Conservation (phyloP, 495 filamentous ascomycete species). For the Delitschia confertaspora region DNA sequence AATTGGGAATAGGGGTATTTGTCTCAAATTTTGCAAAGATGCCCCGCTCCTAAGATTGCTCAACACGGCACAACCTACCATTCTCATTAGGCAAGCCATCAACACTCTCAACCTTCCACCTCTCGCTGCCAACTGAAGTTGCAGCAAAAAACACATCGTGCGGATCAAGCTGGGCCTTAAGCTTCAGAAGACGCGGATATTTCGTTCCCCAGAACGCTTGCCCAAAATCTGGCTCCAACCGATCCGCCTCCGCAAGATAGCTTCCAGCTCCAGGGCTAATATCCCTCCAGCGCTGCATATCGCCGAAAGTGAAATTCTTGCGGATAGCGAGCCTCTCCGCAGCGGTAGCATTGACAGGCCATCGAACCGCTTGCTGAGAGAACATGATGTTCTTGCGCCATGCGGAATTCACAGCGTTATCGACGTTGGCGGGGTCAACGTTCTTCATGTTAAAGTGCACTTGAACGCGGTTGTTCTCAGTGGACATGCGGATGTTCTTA, state of each 20-base stretch:
- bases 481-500: slow-evolving; percentile 11
- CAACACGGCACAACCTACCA: slow-evolving; percentile 19
- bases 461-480: slow-evolving; percentile 18
- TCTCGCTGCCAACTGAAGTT: slow-evolving; percentile 20
- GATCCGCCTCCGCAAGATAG: slow-evolving; percentile 24
- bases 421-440: slow-evolving; percentile 16
- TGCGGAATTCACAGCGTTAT: slow-evolving; percentile 26
- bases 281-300: slow-evolving; percentile 22
- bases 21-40: no score
- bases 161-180: slow-evolving; percentile 18
- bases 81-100: slow-evolving; percentile 23
- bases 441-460: slow-evolving; percentile 24
- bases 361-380: slow-evolving; percentile 20
- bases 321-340: slow-evolving; percentile 11
- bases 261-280: slow-evolving; percentile 21
- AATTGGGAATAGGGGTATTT: no score
- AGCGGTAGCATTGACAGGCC: slow-evolving; percentile 16
- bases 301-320: slow-evolving; percentile 13
- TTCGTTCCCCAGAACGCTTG: slow-evolving; percentile 23
- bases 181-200: slow-evolving; percentile 10
- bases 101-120: slow-evolving; percentile 19
- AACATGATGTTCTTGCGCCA: slow-evolving; percentile 22
- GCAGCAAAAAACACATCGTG: slow-evolving; percentile 19
- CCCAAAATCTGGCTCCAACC: slow-evolving; percentile 19
- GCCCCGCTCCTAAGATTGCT: no score